phyloP scores from a whole-genome alignment of 2,329 filamentous ascomycete species.

The Pseudocercospora crystallina region DNA sequence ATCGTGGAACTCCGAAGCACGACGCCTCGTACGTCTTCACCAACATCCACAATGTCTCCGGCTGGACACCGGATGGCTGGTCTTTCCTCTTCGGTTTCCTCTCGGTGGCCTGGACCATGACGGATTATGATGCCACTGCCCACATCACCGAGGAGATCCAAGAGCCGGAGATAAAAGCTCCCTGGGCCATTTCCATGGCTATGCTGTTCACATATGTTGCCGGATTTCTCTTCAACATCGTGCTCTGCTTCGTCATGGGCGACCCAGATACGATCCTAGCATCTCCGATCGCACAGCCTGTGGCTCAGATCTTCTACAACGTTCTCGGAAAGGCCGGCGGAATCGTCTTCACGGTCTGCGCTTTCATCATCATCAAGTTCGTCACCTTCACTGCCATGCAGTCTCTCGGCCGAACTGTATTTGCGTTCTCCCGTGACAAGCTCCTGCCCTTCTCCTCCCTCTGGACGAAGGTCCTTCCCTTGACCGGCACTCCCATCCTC shows the following conservation, averaged over 20 bases:
- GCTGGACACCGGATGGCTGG: slow-evolving; percentile 57
- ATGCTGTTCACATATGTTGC: slow-evolving; percentile 57
- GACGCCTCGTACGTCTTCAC: slow-evolving; percentile 56
- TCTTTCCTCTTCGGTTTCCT: slow-evolving; percentile 62
- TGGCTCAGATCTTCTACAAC: slow-evolving; percentile 59
- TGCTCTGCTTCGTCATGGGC: slow-evolving; percentile 59
- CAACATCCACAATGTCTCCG: slow-evolving; percentile 51
- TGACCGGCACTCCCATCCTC: slow-evolving; percentile 53
- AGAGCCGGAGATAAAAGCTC: slow-evolving; percentile 52
- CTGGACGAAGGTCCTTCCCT: slow-evolving; percentile 52
- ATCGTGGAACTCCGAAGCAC: slow-evolving; percentile 48
- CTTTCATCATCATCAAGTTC: slow-evolving; percentile 60
- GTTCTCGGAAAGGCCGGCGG: slow-evolving; percentile 54
- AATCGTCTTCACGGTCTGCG: slow-evolving; percentile 57
- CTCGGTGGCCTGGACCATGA: slow-evolving; percentile 62
- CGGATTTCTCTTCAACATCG: slow-evolving; percentile 60
- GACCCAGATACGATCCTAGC: slow-evolving; percentile 48
- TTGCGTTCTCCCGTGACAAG: slow-evolving; percentile 56
- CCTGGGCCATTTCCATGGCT: slow-evolving; percentile 58
- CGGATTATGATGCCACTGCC: slow-evolving; percentile 52
- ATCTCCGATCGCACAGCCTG: slow-evolving; percentile 52
- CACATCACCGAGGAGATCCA: slow-evolving; percentile 55
- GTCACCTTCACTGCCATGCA: slow-evolving; percentile 60
- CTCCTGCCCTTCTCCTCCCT: slow-evolving; percentile 49
- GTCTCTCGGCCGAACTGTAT: slow-evolving; percentile 54